Base-by-base conservation (phyloP, 108 stramenopile species). In the Conticribra weissflogii region DNA sequence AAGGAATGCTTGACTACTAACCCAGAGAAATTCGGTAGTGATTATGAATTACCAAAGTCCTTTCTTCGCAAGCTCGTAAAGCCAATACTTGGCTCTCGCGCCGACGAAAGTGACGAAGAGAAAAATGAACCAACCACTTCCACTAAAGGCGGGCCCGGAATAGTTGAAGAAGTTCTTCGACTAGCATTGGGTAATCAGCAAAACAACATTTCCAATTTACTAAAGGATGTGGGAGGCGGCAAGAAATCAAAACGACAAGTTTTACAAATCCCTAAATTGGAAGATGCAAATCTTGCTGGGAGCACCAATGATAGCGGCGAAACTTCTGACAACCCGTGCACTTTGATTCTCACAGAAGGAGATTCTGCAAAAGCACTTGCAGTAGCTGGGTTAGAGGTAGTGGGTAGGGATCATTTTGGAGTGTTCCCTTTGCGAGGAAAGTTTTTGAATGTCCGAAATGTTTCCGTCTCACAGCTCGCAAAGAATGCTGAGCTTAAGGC, bases 351-450 rank as follows among this genome's bases (percentile, higher is more conserved):
- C 28, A 99, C 99, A 0, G 99, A 99, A 86, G 99, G 99, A 58
- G 99, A 99, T 74, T 97, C 96, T 29, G 99, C 99, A 31, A 99
- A 98, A 77, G 94, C 99, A 21, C 66, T 98, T 25, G 99, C 99
- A 18, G 94, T 99, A 0, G 87, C 91, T 19, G 99, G 98, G 9
- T 80, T 99, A 19, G 91, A 96, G 63, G 90, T 98, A n/a, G 92
- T 99, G 31, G 98, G 99, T 8, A 76, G 99, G 15, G 94, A 97
- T 50, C 47, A 80, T 14, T 98, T 92, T 79, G 99, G 99, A 5
- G 98, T 99, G 3, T 99, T 98, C 80, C 99, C 99, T 0, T 85
- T 99, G 1, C 89, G 96, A n/a, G 99, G 99, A 17, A 99, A 98
- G 80, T 94, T 96, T 53, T 78, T 99, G 55, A 99, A 99, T 75